Percentiles rank a stretch among this genome's conserved stretches.
These are phyloP conservation scores for Domatiomyces globalis DNA, from an alignment of 2,329 filamentous ascomycete species.

Conservation along the genomic window DNA sequence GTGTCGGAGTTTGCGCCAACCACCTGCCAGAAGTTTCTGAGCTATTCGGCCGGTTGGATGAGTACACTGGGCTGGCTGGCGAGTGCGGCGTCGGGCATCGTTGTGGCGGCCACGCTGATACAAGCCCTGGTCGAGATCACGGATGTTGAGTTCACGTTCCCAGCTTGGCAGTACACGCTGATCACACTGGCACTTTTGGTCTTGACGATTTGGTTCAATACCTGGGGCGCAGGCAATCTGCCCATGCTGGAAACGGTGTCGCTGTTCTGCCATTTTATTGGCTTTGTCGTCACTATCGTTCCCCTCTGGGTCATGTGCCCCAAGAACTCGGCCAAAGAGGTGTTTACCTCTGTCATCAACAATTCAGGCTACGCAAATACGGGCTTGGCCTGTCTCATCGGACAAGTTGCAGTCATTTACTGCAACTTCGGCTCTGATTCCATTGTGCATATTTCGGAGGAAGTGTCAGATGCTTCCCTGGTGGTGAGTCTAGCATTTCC, in stretches of 20 bases:
- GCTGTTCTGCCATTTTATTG: constrained; percentile 16
- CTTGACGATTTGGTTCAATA: constrained; percentile 18
- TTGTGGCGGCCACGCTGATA: constrained; percentile 25
- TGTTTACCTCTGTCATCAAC: constrained; percentile 20
- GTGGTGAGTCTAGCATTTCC: constrained; percentile 17
- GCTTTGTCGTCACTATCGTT: constrained; percentile 16
- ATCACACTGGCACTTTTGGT: constrained; percentile 18
- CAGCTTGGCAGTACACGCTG: constrained; percentile 21
- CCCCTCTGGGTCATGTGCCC: constrained; percentile 16
- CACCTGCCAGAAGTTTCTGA: constrained; percentile 29
- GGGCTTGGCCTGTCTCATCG: constrained; percentile 13
- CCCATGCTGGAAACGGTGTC: constrained; percentile 17
- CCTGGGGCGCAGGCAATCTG: constrained; percentile 12
- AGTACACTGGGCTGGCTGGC: constrained; percentile 26
- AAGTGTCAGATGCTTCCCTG: constrained; percentile 25
- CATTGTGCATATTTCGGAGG: constrained; percentile 29
- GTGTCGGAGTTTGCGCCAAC: constrained; percentile 32
- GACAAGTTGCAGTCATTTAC: constrained; percentile 8
- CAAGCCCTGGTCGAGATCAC: constrained; percentile 25
- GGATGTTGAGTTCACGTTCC: constrained; percentile 14
- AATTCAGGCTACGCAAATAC: constrained; percentile 19
- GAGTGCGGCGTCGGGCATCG: constrained; percentile 22
- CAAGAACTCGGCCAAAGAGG: constrained; percentile 13
- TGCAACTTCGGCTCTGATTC: constrained; percentile 20
- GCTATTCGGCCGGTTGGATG: constrained; percentile 31